phyloP scores from a whole-genome alignment of 208 protist species.

The Wallacemonas sp. region DNA sequence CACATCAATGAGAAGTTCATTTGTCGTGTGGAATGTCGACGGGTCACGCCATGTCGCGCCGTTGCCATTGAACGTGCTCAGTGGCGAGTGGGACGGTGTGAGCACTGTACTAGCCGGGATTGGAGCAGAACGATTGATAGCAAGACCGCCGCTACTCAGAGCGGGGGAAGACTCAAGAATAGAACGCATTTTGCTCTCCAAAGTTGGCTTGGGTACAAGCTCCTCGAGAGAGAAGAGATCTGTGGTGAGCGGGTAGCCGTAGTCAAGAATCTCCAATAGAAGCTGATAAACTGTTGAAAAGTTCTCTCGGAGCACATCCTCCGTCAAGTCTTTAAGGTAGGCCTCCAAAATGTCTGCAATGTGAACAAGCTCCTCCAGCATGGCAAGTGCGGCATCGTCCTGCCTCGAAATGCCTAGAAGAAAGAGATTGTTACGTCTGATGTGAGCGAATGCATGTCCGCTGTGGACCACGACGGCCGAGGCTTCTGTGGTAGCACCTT shows the following conservation, averaged over 20 bases:
- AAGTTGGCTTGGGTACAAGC: constrained; percentile 78
- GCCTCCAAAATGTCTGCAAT: constrained; percentile 61
- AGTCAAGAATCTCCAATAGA: constrained; percentile 91
- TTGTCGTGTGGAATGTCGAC: constrained; percentile 64
- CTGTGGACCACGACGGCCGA: constrained; percentile 58
- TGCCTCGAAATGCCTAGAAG: constrained; percentile 56
- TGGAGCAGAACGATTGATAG: neutral
- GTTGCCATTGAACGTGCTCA: constrained; percentile 16
- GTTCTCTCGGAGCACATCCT: constrained; percentile 84
- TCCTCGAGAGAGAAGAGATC: constrained; percentile 85
- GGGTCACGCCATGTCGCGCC: constrained; percentile 82
- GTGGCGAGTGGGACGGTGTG: neutral
- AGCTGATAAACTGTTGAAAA: constrained; percentile 92
- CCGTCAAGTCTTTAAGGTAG: constrained; percentile 81
- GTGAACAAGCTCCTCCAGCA: constrained; percentile 73
- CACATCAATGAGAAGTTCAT: constrained; percentile 94
- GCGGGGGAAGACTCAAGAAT: constrained; percentile 44
- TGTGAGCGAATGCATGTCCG: constrained; percentile 67
- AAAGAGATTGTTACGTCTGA: constrained; percentile 73
- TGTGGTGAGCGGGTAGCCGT: constrained; percentile 91
- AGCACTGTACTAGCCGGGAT: neutral
- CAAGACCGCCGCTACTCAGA: constrained; percentile 11
- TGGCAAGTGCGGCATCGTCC: constrained; percentile 77
- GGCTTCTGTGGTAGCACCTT: constrained; percentile 33
- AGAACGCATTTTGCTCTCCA: constrained; percentile 82